Evolutionary conservation across 768 basidiomycete genomes (phyloP).

Genomic region (Coprinopsis strossmayeri): DNA sequence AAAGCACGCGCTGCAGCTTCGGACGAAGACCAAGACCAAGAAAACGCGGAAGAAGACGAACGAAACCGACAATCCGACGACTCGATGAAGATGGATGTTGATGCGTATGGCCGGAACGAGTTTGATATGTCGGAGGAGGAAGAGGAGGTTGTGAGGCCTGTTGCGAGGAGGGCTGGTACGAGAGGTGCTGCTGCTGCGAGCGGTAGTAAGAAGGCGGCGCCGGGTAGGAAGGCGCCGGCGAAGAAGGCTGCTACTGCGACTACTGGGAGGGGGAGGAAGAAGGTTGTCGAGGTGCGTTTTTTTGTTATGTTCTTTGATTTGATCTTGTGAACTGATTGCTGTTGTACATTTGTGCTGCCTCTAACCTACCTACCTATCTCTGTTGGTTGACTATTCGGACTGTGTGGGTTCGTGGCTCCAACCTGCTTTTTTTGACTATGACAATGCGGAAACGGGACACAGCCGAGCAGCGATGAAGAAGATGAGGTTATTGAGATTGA

Average conservation of each 20-base stretch:
- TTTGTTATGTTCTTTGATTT: too few species aligned
- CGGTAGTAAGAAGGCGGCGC: conserved; percentile 31
- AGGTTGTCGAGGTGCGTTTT: too few species aligned
- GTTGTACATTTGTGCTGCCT: too few species aligned
- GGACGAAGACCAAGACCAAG: conserved; percentile 43
- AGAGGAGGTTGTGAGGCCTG: conserved; percentile 37
- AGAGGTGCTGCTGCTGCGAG: conserved; percentile 25
- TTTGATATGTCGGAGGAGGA: conserved; percentile 49
- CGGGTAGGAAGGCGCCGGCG: conserved; percentile 13
- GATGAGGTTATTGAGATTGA: conserved; percentile 45
- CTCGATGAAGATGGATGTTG: conserved; percentile 77
- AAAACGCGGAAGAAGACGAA: too few species aligned
- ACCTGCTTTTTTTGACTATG: too few species aligned
- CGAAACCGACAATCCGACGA: conserved; percentile 55
- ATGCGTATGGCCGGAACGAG: conserved; percentile 34
- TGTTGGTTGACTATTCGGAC: too few species aligned
- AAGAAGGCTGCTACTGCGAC: conserved; percentile 29
- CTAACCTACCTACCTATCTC: too few species aligned
- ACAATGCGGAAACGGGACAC: too few species aligned
- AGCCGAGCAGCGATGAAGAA: conserved; percentile 12
- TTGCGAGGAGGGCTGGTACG: conserved; percentile 34
- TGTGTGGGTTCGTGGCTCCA: too few species aligned
- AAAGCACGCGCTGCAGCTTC: not conserved
- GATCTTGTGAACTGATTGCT: too few species aligned
- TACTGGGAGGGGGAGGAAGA: conserved; percentile 44